Conservation (phyloP, 441 rosid species). For the Adansonia madagascariensis region DNA sequence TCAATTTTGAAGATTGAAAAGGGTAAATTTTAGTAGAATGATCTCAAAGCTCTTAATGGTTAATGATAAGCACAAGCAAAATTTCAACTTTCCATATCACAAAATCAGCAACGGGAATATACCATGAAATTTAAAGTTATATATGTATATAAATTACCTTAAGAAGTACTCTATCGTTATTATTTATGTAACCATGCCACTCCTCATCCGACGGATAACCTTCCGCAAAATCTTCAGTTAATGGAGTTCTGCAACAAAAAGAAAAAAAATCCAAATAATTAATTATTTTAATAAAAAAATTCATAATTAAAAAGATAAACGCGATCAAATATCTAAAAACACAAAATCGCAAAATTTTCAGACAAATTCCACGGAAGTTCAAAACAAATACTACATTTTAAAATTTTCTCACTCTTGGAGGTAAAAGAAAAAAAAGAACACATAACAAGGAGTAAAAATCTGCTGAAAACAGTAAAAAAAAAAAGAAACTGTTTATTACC, state of each 20-base stretch:
- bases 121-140: neutral
- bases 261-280: neutral
- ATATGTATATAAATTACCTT: slow-evolving; percentile 51
- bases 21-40: neutral
- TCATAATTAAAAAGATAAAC: neutral
- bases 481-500: slow-evolving; percentile 39
- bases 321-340: slow-evolving; percentile 4
- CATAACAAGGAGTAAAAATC: neutral
- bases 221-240: slow-evolving; percentile 62
- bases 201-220: slow-evolving; percentile 94
- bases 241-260: slow-evolving; percentile 65
- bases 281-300: neutral
- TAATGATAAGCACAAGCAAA: neutral
- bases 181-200: slow-evolving; percentile 96
- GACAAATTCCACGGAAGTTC: neutral
- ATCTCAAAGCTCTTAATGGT: slow-evolving; percentile 1
- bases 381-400: neutral
- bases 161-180: slow-evolving; percentile 87
- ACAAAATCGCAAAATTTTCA: neutral
- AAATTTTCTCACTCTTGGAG: neutral
- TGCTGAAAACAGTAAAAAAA: neutral
- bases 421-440: neutral
- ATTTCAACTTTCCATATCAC: neutral
- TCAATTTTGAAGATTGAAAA: slow-evolving; percentile 17
- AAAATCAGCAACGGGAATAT: slow-evolving; percentile 15